These are phyloP conservation scores for Strigomonas culicis DNA, from an alignment of 208 protist genomes.

Conservation along the genomic window DNA sequence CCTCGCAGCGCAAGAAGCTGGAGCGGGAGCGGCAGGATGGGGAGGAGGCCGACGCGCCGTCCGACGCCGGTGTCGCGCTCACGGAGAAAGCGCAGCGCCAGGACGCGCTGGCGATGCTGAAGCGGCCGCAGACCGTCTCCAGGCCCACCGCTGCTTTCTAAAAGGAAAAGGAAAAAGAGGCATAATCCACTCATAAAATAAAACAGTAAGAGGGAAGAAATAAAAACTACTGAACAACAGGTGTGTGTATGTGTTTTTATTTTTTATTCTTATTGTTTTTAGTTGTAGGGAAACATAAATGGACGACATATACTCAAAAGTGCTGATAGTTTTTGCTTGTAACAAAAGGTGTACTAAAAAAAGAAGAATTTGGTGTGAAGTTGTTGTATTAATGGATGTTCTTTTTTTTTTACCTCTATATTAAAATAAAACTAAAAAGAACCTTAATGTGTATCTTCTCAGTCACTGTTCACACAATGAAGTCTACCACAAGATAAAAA, in stretches of 20 bases:
- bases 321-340: neutral
- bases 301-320: neutral
- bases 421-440: neutral
- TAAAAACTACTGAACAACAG: too few relatives aligned
- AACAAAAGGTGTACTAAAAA: too few relatives aligned
- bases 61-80: neutral
- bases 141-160: conserved; percentile 22
- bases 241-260: neutral
- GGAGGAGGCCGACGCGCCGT: neutral
- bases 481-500: neutral
- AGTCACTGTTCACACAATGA: neutral
- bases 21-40: neutral
- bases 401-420: neutral
- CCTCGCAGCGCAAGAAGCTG: conserved; percentile 46
- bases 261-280: conserved; percentile 13
- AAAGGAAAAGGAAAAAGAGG: conserved; percentile 11
- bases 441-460: neutral
- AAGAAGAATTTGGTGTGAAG: too few relatives aligned
- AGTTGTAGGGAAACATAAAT: neutral
- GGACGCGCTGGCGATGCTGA: conserved; percentile 79
- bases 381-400: neutral
- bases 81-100: conserved; percentile 18
- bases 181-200: neutral
- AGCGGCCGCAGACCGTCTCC: conserved; percentile 58
- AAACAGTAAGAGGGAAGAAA: too few relatives aligned